Percentiles rank a stretch among this genome's conserved stretches.
Evolutionary conservation across 2,329 filamentous ascomycete genomes (phyloP).

Genomic region (Colletotrichum theobromicola): DNA sequence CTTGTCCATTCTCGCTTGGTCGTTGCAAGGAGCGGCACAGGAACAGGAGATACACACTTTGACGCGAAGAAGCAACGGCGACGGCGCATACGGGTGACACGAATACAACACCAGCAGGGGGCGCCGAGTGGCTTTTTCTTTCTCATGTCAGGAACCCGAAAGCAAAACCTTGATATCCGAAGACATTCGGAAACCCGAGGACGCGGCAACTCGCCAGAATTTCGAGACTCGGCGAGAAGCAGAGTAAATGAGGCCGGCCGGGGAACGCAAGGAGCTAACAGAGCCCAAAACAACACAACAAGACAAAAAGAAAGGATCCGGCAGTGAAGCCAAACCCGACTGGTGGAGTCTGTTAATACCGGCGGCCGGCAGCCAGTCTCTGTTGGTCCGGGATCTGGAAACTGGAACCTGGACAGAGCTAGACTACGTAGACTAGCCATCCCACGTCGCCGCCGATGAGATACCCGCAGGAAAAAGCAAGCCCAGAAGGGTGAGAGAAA

Average conservation of each 20-base stretch:
- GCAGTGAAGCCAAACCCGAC: constrained; percentile 1
- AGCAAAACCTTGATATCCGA: neutral
- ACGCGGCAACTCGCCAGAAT: neutral
- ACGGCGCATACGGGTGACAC: neutral
- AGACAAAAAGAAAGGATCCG: neutral
- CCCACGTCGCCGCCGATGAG: neutral
- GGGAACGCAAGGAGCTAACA: neutral
- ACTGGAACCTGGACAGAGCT: neutral
- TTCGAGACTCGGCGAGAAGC: neutral
- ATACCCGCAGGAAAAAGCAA: neutral
- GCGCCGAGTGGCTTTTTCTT: neutral
- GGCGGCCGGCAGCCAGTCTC: constrained; percentile 12
- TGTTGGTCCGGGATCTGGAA: neutral
- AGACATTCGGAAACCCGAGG: neutral
- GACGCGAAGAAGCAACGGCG: neutral
- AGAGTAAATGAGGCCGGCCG: neutral
- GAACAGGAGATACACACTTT: neutral
- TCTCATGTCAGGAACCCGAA: neutral
- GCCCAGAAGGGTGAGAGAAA: neutral
- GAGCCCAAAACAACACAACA: neutral
- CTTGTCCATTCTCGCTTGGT: neutral
- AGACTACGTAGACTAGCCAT: neutral
- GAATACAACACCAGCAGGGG: neutral
- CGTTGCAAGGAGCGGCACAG: neutral
- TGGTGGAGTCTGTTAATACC: constrained; percentile 8